Evolutionary conservation across 352 stramenopile genomes (phyloP), one percentile per base, ranked within the genome.

Genomic region (Phytophthora kernoviae): DNA sequence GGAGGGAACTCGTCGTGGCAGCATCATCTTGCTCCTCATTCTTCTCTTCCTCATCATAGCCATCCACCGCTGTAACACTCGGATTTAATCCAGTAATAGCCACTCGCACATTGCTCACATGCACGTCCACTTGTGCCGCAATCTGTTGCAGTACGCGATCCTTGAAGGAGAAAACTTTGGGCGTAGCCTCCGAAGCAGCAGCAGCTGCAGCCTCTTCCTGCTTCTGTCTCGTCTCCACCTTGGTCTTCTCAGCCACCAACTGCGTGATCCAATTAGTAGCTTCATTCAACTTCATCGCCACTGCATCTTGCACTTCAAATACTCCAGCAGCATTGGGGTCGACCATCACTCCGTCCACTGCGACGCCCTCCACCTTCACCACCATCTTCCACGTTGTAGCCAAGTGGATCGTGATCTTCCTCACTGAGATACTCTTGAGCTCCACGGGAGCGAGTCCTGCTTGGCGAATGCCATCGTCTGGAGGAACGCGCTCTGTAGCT

Each of bases 131-230:
- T 50, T 89, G 79, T 2, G 77, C 75, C n/a, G 81, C 69, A 17
- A 88, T 66, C 34, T 79, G 62, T 56, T 89, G 79, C 18, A 89
- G 46, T 22, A 88, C 75, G 26, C 79, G 79, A 49, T 89, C 79
- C 26, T 87, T 86, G 33, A 87, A 87, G 10, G 68, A 71, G 42
- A 84, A 88, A 15, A 53, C 42, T 30, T 72, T 79, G 2, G 62
- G 33, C 10, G 56, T 32, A 10, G 52, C 32, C 40, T 50, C 57
- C 10, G 53, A 39, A 11, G 21, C n/a, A n/a, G n/a, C 34, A 3
- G 51, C 18, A 30, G 53, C 52, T 5, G 58, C 42, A 17, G 32
- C 54, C 52, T 68, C 44, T 32, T 68, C 63, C 26, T 72, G 69
- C 40, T 74, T 65, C 54, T 73, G 48, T 20, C 69, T 51, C 10